Evolutionary conservation across 139 green algal species (phyloP).

Genomic region (Dunaliella sp.): DNA sequence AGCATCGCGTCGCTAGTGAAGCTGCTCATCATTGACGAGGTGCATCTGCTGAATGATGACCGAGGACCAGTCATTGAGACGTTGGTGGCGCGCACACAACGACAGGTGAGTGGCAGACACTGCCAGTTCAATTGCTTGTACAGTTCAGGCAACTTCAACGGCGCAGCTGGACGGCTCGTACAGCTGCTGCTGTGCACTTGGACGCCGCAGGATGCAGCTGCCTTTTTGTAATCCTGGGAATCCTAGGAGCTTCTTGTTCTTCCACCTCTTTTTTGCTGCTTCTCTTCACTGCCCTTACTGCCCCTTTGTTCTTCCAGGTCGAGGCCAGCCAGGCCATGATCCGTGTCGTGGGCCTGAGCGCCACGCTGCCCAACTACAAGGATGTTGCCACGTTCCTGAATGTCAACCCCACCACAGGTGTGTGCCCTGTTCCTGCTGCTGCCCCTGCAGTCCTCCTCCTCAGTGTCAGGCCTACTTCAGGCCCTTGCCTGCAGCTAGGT

Average conservation of each 20-base stretch:
- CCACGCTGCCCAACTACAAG: constrained; percentile 96
- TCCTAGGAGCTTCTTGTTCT: too few species aligned
- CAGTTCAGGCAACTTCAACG: too few species aligned
- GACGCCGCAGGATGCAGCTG: too few species aligned
- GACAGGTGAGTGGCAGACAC: constrained; percentile 63
- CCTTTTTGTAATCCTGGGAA: too few species aligned
- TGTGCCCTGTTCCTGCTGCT: background rate
- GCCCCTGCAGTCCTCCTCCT: background rate
- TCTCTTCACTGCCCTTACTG: too few species aligned
- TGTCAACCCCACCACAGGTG: constrained; percentile 31
- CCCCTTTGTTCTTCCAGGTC: too few species aligned
- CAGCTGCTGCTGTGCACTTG: too few species aligned
- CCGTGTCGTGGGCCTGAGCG: constrained; percentile 95
- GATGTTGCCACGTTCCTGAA: constrained; percentile 92
- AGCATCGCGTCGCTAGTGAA: constrained; percentile 69
- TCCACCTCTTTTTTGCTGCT: too few species aligned
- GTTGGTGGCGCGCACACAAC: constrained; percentile 89
- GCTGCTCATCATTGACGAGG: constrained; percentile 93
- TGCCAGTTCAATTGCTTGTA: too few species aligned
- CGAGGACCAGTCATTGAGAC: constrained; percentile 97
- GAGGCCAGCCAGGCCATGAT: constrained; percentile 97
- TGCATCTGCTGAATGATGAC: constrained; percentile 97
- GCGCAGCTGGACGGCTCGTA: too few species aligned
- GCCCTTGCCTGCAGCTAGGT: too few species aligned
- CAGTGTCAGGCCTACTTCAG: too few species aligned